A percentile compares a stretch with the other conserved stretches of the same genome.
Evolutionary conservation across 1,139 yeast genomes (phyloP).

Genomic region (Candida sojae): DNA sequence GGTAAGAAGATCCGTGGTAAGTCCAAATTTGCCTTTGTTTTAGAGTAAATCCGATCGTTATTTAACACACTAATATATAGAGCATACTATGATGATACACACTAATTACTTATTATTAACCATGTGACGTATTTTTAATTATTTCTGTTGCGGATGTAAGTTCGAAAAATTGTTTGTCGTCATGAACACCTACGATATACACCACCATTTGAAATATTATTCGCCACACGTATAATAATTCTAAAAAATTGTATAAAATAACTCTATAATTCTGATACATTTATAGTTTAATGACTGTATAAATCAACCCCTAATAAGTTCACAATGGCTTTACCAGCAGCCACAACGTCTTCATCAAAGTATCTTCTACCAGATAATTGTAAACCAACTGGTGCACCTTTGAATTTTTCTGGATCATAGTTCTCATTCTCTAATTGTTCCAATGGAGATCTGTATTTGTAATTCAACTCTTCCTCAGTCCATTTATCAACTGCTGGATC

Average conservation of each 20-base stretch:
- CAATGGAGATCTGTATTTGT: constrained; percentile 39
- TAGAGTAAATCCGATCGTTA: not conserved
- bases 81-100: no score
- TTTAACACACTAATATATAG: no score
- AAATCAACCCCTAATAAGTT: constrained; percentile 27
- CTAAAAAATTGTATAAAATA: no score
- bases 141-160: no score
- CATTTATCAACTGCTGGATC: constrained; percentile 49
- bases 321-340: constrained; percentile 39
- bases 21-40: constrained; percentile 62
- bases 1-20: constrained; percentile 63
- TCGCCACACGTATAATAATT: no score
- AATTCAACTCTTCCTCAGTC: constrained; percentile 31
- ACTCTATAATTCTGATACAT: not conserved
- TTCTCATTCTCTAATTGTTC: constrained; percentile 44
- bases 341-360: constrained; percentile 43
- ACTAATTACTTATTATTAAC: no score
- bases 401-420: constrained; percentile 34
- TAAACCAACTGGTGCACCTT: constrained; percentile 44
- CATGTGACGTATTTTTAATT: no score
- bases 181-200: no score
- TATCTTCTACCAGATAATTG: constrained; percentile 43
- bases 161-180: no score
- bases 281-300: constrained; percentile 7
- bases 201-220: no score